phyloP scores from a whole-genome alignment of 257 asterid genomes.

The Solanum neorickii region DNA sequence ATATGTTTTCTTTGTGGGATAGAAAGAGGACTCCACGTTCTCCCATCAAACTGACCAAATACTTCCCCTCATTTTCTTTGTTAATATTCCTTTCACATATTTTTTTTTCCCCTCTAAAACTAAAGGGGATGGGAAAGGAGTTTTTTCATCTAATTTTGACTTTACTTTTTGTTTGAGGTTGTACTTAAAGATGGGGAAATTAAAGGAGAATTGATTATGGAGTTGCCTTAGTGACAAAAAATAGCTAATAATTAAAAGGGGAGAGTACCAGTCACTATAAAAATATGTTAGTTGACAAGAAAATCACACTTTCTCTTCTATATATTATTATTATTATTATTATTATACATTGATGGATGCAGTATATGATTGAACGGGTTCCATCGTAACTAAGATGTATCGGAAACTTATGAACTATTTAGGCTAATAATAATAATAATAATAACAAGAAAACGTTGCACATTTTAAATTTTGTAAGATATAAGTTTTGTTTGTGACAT shows the following conservation, averaged over 20 bases:
- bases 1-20: neutral
- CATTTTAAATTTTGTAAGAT: too few species aligned
- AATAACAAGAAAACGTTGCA: too few species aligned
- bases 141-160: neutral
- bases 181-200: neutral
- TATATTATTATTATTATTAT: too few species aligned
- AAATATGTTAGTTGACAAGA: neutral
- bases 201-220: neutral
- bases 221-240: neutral
- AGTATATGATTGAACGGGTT: neutral
- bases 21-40: neutral
- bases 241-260: neutral
- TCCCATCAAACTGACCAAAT: neutral
- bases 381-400: too few species aligned
- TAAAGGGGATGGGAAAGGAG: neutral
- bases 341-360: neutral
- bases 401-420: too few species aligned
- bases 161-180: neutral
- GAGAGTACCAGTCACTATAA: neutral
- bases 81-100: neutral
- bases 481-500: neutral
- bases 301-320: neutral
- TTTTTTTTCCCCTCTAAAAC: neutral
- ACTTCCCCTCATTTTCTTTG: neutral
- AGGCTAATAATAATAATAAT: too few species aligned